Evolutionary conservation across 345 rosid genomes (phyloP).

Genomic region (Streptanthus diversifolius): DNA sequence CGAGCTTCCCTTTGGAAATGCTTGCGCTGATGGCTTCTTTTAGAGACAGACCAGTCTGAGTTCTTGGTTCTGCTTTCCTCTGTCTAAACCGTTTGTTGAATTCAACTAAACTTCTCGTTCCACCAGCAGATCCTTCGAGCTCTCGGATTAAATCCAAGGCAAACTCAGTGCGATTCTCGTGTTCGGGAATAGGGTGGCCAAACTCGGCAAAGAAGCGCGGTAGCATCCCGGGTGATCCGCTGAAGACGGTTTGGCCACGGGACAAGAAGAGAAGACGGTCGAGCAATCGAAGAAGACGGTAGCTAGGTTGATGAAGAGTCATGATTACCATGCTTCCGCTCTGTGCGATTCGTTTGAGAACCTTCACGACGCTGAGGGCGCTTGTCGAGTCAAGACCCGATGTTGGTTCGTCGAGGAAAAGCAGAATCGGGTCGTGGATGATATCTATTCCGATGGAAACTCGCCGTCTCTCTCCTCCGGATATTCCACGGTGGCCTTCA

Average conservation of each 20-base stretch:
- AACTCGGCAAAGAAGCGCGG: conserved; percentile 61
- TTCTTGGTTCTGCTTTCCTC: conserved; percentile 34
- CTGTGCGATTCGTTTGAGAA: conserved; percentile 76
- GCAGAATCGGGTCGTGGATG: conserved; percentile 78
- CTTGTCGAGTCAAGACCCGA: conserved; percentile 91
- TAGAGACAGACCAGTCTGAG: conserved; percentile 15
- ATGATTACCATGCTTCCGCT: conserved; percentile 87
- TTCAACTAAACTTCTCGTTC: conserved; percentile 71
- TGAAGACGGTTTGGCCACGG: conserved; percentile 85
- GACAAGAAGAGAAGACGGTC: conserved; percentile 74
- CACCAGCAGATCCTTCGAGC: conserved; percentile 82
- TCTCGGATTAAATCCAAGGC: conserved; percentile 76
- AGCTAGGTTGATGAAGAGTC: conserved; percentile 93
- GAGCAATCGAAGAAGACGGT: conserved; percentile 57
- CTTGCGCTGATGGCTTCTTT: conserved; percentile 37
- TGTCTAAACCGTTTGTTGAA: conserved; percentile 43
- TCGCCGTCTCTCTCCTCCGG: conserved; percentile 84
- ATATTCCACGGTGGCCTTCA: conserved; percentile 89
- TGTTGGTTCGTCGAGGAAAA: conserved; percentile 88
- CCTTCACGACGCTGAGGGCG: conserved; percentile 84
- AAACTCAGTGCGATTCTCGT: conserved; percentile 84
- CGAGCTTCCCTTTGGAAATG: conserved; percentile 33
- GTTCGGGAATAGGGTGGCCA: conserved; percentile 80
- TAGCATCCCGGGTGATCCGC: conserved; percentile 62
- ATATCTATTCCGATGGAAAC: conserved; percentile 89